Evolutionary conservation across 352 stramenopile species (phyloP), one percentile per base, ranked within the genome.

Genomic region (Phytopythium cucurbitacearum): DNA sequence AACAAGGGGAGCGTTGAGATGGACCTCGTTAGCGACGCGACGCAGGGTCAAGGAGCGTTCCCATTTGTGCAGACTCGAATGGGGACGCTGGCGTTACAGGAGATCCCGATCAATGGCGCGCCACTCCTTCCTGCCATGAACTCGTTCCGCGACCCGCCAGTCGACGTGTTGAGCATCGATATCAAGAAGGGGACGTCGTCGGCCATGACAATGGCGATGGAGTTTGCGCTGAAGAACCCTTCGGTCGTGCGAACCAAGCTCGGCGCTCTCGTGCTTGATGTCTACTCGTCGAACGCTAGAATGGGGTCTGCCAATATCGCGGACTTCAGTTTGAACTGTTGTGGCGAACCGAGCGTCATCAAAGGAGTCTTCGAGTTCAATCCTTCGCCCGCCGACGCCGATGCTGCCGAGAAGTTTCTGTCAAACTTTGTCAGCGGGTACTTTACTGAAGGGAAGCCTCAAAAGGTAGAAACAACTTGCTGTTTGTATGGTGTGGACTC

Each of bases 381-480:
- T 16, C 84, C 84, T 12, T 49, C 51, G 0, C 33, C 34, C 7
- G 40, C 40, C 2, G 75, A 87, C 39, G 28, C 70, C 11, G 48
- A 43, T 0, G 66, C 53, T 12, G 65, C 78, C 9, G 59, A 73
- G 35, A 71, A 51, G 35, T 94, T 94, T 51, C 61, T 94, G n/a
- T 94, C 84, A 3, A 90, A 91, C 45, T 94, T 94, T 57, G 84
- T 94, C 5, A 83, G 55, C 21, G 84, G 84, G 3, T 93, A 88
- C 62, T 93, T 89, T 48, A 91, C 82, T 3, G 58, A 80, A 47
- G 80, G 76, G 3, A 61, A 69, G 56, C 51, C 69, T 3, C 84
- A 94, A 56, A 48, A 87, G 74, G 83, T 89, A 73, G 39, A 47
- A 49, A 28, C 21, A 36, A 0, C 10, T 42, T 42, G 34, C 28